Conservation (phyloP, 768 basidiomycete genomes). For the Suillus brevipes region DNA sequence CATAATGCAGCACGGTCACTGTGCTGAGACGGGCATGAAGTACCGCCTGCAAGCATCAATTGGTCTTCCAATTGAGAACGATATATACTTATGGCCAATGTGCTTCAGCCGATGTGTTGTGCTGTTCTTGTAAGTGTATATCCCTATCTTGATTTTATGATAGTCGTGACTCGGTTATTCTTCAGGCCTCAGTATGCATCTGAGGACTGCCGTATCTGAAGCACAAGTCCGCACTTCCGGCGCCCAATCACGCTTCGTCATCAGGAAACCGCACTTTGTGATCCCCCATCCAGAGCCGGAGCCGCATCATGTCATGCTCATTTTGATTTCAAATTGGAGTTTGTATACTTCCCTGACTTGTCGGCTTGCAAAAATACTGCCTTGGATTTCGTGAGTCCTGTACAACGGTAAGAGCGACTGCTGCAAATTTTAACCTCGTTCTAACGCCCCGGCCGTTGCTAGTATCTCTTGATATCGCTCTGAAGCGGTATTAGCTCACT, state of each 20-base stretch:
- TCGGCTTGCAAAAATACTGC: not conserved
- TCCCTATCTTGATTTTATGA: not conserved
- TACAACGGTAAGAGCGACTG: not conserved
- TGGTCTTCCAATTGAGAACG: not conserved
- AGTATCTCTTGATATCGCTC: not conserved
- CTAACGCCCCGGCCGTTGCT: not conserved
- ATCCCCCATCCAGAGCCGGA: not conserved
- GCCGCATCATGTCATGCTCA: too few relatives aligned
- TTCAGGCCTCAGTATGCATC: not conserved
- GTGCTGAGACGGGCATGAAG: not conserved
- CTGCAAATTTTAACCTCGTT: not conserved
- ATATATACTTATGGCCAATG: not conserved
- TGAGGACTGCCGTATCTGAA: not conserved
- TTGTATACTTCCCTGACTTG: not conserved
- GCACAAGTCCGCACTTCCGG: not conserved
- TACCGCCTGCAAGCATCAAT: not conserved
- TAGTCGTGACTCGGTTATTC: not conserved
- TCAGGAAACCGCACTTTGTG: not conserved
- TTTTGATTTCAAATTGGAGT: not conserved
- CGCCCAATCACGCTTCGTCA: not conserved
- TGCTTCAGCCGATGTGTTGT: not conserved
- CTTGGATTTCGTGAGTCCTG: not conserved
- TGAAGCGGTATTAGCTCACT: not conserved
- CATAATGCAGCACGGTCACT: not conserved
- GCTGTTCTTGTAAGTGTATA: not conserved